Evolutionary conservation across 345 rosid species (phyloP).

Genomic region (Populus euphratica): DNA sequence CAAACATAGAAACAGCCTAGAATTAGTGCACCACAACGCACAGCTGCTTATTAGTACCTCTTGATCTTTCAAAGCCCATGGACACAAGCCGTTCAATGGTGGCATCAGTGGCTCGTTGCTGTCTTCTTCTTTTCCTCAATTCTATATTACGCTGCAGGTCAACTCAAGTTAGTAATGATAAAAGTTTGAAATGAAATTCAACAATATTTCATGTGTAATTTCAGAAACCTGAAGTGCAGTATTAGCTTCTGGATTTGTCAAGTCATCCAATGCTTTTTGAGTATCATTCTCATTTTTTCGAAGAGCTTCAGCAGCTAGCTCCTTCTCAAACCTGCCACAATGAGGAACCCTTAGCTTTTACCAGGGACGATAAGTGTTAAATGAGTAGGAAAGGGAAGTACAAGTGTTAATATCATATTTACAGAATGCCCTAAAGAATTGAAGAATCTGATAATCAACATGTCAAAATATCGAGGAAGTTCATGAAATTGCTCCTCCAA

Average conservation of each 20-base stretch:
- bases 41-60: conserved; percentile 38
- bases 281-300: conserved; percentile 83
- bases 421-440: not conserved
- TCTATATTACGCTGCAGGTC: conserved; percentile 54
- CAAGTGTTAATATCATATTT: not conserved
- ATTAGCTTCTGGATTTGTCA: conserved; percentile 69
- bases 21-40: not conserved
- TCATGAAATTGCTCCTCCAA: not conserved
- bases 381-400: not conserved
- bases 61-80: conserved; percentile 87
- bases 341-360: conserved; percentile 3
- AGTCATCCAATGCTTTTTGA: conserved; percentile 77
- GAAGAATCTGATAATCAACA: not conserved
- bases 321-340: conserved; percentile 70
- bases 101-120: conserved; percentile 25
- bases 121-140: conserved; percentile 68
- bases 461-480: not conserved
- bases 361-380: not conserved
- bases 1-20: not conserved
- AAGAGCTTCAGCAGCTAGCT: conserved; percentile 85
- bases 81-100: conserved; percentile 57
- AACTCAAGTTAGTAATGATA: conserved; percentile 11
- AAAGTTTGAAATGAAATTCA: not conserved
- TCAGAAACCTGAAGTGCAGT: conserved; percentile 55
- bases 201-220: not conserved